Evolutionary conservation across 768 basidiomycete genomes (phyloP).

Genomic region (Calocybe gangraenosa): DNA sequence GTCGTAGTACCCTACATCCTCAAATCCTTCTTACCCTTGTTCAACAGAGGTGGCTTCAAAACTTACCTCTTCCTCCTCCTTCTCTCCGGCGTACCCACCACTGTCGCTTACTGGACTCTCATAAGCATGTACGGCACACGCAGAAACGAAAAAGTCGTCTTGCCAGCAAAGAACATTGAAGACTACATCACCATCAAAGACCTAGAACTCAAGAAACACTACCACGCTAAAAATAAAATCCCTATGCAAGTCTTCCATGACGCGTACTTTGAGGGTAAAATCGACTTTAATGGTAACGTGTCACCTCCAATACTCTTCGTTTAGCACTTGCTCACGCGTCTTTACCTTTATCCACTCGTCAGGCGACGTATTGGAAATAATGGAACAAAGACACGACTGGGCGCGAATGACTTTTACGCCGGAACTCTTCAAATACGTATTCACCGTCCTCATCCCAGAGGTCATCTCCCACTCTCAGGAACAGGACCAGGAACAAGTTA

Average conservation of each 20-base stretch:
- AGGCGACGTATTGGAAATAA: slow-evolving; percentile 91
- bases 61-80: slow-evolving; percentile 80
- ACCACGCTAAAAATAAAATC: slow-evolving; percentile 85
- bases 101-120: slow-evolving; percentile 86
- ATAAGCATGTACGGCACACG: slow-evolving; percentile 79
- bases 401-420: slow-evolving; percentile 86
- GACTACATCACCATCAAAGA: slow-evolving; percentile 92
- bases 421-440: slow-evolving; percentile 92
- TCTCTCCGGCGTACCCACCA: slow-evolving; percentile 70
- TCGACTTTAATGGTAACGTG: slow-evolving; percentile 88
- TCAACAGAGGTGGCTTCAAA: slow-evolving; percentile 81
- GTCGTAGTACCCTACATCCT: slow-evolving; percentile 80
- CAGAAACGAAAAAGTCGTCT: slow-evolving; percentile 77
- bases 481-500: slow-evolving; percentile 95
- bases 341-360: slow-evolving; percentile 1
- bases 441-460: slow-evolving; percentile 85
- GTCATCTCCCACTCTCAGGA: slow-evolving; percentile 85
- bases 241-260: slow-evolving; percentile 98
- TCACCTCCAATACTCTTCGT: neutral
- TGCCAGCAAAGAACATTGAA: slow-evolving; percentile 84
- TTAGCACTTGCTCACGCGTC: no score
- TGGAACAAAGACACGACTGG: slow-evolving; percentile 97
- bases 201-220: slow-evolving; percentile 70
- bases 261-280: slow-evolving; percentile 93
- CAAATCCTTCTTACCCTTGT: slow-evolving; percentile 76